These are phyloP conservation scores for Pseudopithomyces chartarum DNA, from an alignment of 2,329 filamentous ascomycete species.

Conservation along the genomic window DNA sequence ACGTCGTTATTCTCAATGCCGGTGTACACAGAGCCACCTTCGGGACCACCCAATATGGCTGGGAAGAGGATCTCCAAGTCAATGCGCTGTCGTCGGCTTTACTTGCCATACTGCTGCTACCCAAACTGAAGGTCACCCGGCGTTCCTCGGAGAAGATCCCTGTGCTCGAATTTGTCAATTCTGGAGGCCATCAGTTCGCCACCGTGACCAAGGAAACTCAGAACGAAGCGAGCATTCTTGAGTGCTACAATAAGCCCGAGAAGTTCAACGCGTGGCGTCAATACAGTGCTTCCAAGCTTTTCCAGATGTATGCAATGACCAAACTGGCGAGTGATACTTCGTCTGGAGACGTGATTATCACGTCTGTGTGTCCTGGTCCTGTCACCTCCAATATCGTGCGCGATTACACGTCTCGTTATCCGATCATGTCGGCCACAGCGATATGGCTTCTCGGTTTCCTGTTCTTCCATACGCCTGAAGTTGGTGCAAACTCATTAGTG, in stretches of 20 bases:
- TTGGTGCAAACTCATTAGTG: conserved; percentile 38
- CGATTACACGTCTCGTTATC: conserved; percentile 29
- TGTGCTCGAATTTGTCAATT: conserved; percentile 41
- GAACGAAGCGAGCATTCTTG: conserved; percentile 29
- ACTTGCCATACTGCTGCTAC: conserved; percentile 57
- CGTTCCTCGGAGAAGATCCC: conserved; percentile 26
- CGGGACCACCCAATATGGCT: conserved; percentile 36
- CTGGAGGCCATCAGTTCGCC: conserved; percentile 34
- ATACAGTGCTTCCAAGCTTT: conserved; percentile 42
- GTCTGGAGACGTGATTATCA: conserved; percentile 39
- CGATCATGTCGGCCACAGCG: conserved; percentile 19
- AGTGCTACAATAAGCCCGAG: conserved; percentile 35
- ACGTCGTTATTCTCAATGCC: conserved; percentile 49
- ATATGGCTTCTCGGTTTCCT: conserved; percentile 22
- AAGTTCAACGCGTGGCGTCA: conserved; percentile 30
- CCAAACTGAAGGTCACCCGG: conserved; percentile 39
- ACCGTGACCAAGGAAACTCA: conserved; percentile 27
- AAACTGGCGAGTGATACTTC: conserved; percentile 33
- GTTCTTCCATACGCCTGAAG: conserved; percentile 29
- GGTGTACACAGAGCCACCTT: conserved; percentile 35
- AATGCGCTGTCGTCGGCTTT: conserved; percentile 63
- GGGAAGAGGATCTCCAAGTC: conserved; percentile 58
- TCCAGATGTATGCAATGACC: conserved; percentile 41
- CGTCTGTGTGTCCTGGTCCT: conserved; percentile 42
- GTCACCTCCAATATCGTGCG: conserved; percentile 37